Base-by-base conservation (phyloP, 495 filamentous ascomycete genomes). In the Xylaria scruposa region DNA sequence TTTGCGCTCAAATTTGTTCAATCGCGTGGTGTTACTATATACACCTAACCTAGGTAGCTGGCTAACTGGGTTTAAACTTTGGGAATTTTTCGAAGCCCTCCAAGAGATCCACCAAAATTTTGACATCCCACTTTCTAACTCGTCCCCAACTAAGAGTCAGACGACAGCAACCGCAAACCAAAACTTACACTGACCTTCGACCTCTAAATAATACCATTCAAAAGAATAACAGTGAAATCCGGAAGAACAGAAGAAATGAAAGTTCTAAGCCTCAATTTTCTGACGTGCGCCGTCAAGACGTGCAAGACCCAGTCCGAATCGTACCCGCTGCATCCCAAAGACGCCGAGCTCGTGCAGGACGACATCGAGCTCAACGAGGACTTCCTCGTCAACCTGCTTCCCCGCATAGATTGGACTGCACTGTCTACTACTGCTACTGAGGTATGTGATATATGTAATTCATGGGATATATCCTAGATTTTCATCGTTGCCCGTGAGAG, bases 261-360 rank as follows among this genome's bases (percentile, higher is more conserved):
- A 82, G 84, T 99, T 71, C 89, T 99, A 58, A 98, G 95, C 60
- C 91, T 95, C 75, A 98, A 98, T 83, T 99, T 98, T 81, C 87
- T 99, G 76, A 95, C 94, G 71, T 99, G 96, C 87, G 95, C 96
- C 26, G 91, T 97, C 75, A 97, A 97, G 82, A 82, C 92, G 46
- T 99, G 96, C 91, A 97, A 97, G 82, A 84, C 90, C 67, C 88
- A 88, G 10, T 80, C 90, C 12, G 81, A 85, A 44, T 91, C 94
- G 12, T 98, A 97, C 76, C 95, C 97, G 0, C 86, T 98, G 26
- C 97, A 98, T 80, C 95, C 95, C 61, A 89, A 89, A 65, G 94
- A 98, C 72, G 95, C 92, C 65, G 95, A 97, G 79, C 89, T 99
- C 19, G 94, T 91, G 74, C 89, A 91, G 64, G 89, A 94, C 65